Conservation (phyloP, 2,329 filamentous ascomycete genomes). For the Dactylellina parvicollis region DNA sequence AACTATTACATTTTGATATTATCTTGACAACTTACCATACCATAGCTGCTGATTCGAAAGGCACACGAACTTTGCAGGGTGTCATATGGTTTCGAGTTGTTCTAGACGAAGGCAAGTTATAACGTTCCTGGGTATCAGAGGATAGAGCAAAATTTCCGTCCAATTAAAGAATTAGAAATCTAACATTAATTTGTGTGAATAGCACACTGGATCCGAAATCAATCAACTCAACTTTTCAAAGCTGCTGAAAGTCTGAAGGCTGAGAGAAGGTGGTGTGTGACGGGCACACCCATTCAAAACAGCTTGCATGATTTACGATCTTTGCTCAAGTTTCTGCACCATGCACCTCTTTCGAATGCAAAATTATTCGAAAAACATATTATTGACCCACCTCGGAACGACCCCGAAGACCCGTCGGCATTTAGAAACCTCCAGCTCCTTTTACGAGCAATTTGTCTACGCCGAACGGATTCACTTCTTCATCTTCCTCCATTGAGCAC, state of each 20-base stretch:
- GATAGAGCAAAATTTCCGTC: no score
- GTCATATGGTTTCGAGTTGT: slow-evolving; percentile 10
- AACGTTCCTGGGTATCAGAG: no score
- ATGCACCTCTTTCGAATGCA: slow-evolving; percentile 62
- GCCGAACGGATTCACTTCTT: slow-evolving; percentile 20
- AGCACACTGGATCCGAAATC: slow-evolving; percentile 67
- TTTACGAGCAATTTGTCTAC: slow-evolving; percentile 45
- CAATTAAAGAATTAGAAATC: no score
- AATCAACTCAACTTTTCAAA: slow-evolving; percentile 63
- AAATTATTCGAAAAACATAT: slow-evolving; percentile 63
- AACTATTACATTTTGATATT: background rate
- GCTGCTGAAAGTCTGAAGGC: slow-evolving; percentile 63
- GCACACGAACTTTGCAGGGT: background rate
- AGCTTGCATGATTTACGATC: slow-evolving; percentile 66
- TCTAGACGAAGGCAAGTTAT: slow-evolving; percentile 27
- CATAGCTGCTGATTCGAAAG: slow-evolving; percentile 22
- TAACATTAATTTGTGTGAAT: no score
- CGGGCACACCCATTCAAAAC: slow-evolving; percentile 69
- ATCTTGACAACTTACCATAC: slow-evolving; percentile 27
- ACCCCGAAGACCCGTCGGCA: slow-evolving; percentile 5
- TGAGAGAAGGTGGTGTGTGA: slow-evolving; percentile 66
- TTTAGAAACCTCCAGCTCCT: slow-evolving; percentile 38
- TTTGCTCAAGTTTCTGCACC: slow-evolving; percentile 65
- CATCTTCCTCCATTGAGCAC: background rate
- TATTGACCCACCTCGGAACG: slow-evolving; percentile 60